Conservation (phyloP, 768 basidiomycete species). For the Naematelia aurantialba region DNA sequence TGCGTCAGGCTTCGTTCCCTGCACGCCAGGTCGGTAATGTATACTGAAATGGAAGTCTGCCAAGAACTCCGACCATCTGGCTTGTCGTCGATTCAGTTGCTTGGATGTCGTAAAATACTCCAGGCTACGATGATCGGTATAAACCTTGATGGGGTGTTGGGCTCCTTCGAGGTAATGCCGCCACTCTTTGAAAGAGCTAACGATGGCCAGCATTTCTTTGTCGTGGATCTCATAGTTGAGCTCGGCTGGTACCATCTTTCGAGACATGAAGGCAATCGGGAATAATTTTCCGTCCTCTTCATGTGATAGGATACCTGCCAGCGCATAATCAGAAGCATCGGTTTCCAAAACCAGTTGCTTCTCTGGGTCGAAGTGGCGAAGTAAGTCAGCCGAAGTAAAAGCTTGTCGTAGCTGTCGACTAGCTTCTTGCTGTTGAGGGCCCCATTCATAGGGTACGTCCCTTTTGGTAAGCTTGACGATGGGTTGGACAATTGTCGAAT, state of each 20-base stretch:
- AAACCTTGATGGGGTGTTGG: conserved; percentile 1
- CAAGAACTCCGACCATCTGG: conserved; percentile 51
- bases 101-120: conserved; percentile 20
- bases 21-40: conserved; percentile 18
- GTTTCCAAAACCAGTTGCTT: conserved; percentile 21
- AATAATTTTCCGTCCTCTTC: conserved; percentile 25
- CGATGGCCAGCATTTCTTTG: conserved; percentile 55
- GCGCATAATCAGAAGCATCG: conserved; percentile 37
- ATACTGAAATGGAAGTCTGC: conserved; percentile 15
- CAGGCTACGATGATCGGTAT: conserved; percentile 14
- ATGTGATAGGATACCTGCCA: background rate
- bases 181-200: conserved; percentile 20
- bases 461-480: conserved; percentile 15
- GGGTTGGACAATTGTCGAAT: conserved; percentile 19
- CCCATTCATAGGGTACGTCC: background rate
- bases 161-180: conserved; percentile 4
- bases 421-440: conserved; percentile 1
- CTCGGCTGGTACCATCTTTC: conserved; percentile 44
- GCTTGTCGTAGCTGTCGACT: conserved; percentile 17
- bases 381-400: conserved; percentile 24
- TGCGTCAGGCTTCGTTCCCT: conserved; percentile 15
- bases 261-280: conserved; percentile 50
- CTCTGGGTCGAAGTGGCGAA: conserved; percentile 16
- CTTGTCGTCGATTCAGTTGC: conserved; percentile 54
- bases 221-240: conserved; percentile 57